Conservation (phyloP, 495 filamentous ascomycete species). For the Penicillium argentinense region DNA sequence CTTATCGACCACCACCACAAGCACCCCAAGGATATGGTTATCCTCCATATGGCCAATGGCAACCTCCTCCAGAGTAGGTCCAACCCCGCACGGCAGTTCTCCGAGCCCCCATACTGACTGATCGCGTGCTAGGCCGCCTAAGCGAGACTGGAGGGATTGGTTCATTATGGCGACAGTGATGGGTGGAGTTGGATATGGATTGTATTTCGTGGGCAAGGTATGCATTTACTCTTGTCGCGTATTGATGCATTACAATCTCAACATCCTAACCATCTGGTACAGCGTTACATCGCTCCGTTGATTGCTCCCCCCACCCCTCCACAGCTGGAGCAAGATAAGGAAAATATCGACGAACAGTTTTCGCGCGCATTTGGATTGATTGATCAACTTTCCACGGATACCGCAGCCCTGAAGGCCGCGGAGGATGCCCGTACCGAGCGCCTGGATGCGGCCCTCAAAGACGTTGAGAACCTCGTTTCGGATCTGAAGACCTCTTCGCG, state of each 20-base stretch:
- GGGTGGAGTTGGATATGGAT: conserved; percentile 78
- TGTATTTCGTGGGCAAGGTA: conserved; percentile 86
- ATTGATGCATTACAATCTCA: no score
- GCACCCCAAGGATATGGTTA: conserved; percentile 68
- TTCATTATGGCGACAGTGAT: conserved; percentile 96
- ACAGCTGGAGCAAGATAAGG: conserved; percentile 89
- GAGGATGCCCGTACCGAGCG: conserved; percentile 83
- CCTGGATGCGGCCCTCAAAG: conserved; percentile 76
- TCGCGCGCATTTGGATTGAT: conserved; percentile 86
- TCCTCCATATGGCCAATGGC: conserved; percentile 68
- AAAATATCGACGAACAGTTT: conserved; percentile 87
- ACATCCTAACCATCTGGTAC: no score
- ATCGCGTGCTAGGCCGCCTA: conserved; percentile 49
- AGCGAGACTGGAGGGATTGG: conserved; percentile 95
- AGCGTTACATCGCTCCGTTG: conserved; percentile 88
- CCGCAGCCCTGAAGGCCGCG: conserved; percentile 76
- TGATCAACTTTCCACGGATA: conserved; percentile 89
- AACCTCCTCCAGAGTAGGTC: conserved; percentile 62
- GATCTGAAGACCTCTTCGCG: conserved; percentile 77
- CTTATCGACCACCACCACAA: conserved; percentile 52
- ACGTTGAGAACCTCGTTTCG: conserved; percentile 78
- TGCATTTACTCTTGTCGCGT: no score
- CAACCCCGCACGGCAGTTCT: background rate
- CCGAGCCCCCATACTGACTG: conserved; percentile 16
- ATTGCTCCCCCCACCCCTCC: conserved; percentile 92